Evolutionary conservation across 495 filamentous ascomycete species (phyloP).

Genomic region (Pyronema domesticum): DNA sequence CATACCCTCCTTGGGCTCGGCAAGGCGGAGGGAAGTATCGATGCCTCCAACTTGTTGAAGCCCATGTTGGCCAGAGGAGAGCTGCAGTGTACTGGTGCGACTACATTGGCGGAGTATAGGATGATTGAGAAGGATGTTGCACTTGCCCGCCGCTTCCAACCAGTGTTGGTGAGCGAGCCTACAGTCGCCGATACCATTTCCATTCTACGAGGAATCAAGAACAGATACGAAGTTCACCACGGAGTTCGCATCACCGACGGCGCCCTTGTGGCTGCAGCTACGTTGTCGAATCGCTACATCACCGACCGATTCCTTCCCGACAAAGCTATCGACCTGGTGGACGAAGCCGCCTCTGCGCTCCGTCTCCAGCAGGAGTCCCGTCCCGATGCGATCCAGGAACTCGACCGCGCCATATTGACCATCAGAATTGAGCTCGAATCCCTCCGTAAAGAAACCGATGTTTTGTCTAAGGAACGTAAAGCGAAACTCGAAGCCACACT

Average conservation of each 20-base stretch:
- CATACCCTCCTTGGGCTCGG: conserved; percentile 83
- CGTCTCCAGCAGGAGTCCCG: conserved; percentile 92
- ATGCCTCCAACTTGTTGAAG: conserved; percentile 89
- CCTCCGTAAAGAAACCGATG: conserved; percentile 80
- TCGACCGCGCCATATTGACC: conserved; percentile 89
- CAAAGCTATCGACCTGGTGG: conserved; percentile 92
- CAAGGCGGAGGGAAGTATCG: conserved; percentile 88
- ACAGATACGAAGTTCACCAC: conserved; percentile 93
- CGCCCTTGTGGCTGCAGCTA: conserved; percentile 79
- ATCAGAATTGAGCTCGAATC: conserved; percentile 96
- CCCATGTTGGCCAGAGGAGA: conserved; percentile 84
- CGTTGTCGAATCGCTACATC: conserved; percentile 87
- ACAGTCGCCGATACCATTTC: conserved; percentile 84
- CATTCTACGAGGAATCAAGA: conserved; percentile 84
- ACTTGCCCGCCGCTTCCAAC: conserved; percentile 80
- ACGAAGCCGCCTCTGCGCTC: conserved; percentile 82
- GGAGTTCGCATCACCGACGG: conserved; percentile 84
- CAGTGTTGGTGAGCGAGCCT: conserved; percentile 76
- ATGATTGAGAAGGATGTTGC: conserved; percentile 92
- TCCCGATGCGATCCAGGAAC: conserved; percentile 73
- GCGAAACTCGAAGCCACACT: conserved; percentile 63
- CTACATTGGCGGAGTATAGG: conserved; percentile 80
- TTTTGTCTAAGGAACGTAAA: conserved; percentile 70
- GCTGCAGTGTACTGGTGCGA: conserved; percentile 87
- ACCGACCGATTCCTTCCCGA: conserved; percentile 90